A percentile compares a stretch with the other conserved stretches of the same genome.
Evolutionary conservation across 2,329 filamentous ascomycete species (phyloP).

Genomic region (Helminthosporium solani): DNA sequence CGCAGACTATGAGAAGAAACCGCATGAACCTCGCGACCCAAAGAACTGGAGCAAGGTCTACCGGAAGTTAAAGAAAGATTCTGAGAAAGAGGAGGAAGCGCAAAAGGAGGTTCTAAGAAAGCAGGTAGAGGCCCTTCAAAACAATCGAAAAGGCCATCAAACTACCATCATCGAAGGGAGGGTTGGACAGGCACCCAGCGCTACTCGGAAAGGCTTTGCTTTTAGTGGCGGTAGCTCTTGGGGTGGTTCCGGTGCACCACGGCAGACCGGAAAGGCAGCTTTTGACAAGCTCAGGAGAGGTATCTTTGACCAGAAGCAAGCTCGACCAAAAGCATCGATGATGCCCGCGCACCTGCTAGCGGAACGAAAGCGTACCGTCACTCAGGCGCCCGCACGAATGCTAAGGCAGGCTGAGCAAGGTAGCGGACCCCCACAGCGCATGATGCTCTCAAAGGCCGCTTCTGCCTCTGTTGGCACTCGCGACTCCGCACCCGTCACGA

Average conservation of each 20-base stretch:
- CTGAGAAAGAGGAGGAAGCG: conserved; percentile 38
- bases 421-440: conserved; percentile 22
- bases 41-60: conserved; percentile 79
- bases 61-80: conserved; percentile 47
- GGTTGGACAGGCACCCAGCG: conserved; percentile 23
- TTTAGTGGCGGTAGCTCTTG: conserved; percentile 20
- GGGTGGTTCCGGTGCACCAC: conserved; percentile 28
- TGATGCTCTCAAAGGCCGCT: conserved; percentile 29
- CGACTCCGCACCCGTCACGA: conserved; percentile 6
- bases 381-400: conserved; percentile 33
- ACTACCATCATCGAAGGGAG: conserved; percentile 34
- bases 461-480: conserved; percentile 22
- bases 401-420: conserved; percentile 29
- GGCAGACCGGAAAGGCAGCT: conserved; percentile 38
- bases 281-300: conserved; percentile 37
- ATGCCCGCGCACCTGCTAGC: conserved; percentile 32
- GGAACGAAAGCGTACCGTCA: conserved; percentile 21
- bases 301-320: conserved; percentile 36
- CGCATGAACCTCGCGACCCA: conserved; percentile 63
- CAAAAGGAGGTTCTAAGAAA: conserved; percentile 36
- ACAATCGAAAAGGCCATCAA: conserved; percentile 31
- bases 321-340: conserved; percentile 30
- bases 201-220: conserved; percentile 12
- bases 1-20: conserved; percentile 63
- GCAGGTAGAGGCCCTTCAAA: conserved; percentile 34